These are phyloP conservation scores for Penicillium riverlandense DNA, from an alignment of 495 filamentous ascomycete species.

Conservation along the genomic window DNA sequence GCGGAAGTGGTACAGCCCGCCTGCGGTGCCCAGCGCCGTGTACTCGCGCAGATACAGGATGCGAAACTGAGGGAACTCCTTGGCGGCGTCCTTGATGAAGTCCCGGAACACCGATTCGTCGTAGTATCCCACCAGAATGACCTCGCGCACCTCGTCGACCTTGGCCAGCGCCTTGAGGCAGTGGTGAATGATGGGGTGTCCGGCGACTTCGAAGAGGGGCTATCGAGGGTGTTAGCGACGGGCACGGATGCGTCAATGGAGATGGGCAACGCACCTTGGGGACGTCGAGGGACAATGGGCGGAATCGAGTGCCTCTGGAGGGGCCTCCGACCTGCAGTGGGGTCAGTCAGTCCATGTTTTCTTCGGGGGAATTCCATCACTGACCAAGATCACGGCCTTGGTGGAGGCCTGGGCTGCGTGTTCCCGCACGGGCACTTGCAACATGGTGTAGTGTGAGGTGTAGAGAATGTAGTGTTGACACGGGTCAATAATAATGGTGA, in stretches of 20 bases:
- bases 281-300: slow-evolving; percentile 91
- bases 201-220: slow-evolving; percentile 98
- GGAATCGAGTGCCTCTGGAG: slow-evolving; percentile 90
- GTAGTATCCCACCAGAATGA: slow-evolving; percentile 97
- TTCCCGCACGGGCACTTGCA: slow-evolving; percentile 42
- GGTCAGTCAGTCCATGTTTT: slow-evolving; percentile 10
- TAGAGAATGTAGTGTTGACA: no score
- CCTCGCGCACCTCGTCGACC: slow-evolving; percentile 88
- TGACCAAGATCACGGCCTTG: slow-evolving; percentile 66
- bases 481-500: no score
- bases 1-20: slow-evolving; percentile 97
- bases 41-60: slow-evolving; percentile 98
- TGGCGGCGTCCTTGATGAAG: slow-evolving; percentile 86
- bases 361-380: slow-evolving; percentile 10
- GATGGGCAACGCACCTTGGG: slow-evolving; percentile 65
- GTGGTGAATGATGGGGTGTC: slow-evolving; percentile 97
- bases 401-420: slow-evolving; percentile 46
- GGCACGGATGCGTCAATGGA: no score
- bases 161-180: slow-evolving; percentile 88
- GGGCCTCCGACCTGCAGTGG: slow-evolving; percentile 75
- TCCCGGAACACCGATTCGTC: slow-evolving; percentile 94
- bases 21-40: slow-evolving; percentile 90
- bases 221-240: slow-evolving; percentile 26
- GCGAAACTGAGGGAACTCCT: slow-evolving; percentile 80
- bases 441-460: slow-evolving; percentile 22